Evolutionary conservation across 495 filamentous ascomycete species (phyloP).

Genomic region (Rhypophila decipiens): DNA sequence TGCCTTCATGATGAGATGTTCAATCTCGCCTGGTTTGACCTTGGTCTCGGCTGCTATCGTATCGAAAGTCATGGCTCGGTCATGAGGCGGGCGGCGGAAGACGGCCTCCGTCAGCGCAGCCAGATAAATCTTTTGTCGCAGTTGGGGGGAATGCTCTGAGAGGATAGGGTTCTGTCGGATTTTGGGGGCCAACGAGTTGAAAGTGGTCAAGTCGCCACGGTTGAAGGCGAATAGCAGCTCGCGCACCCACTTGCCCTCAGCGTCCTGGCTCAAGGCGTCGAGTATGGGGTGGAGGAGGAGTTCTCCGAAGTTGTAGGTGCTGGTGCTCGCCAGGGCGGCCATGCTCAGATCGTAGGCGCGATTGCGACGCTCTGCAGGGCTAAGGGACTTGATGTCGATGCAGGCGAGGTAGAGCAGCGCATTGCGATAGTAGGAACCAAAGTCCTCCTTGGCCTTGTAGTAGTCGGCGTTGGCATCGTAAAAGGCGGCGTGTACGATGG

Average conservation of each 20-base stretch:
- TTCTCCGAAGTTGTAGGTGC: conserved; percentile 99
- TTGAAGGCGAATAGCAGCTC: conserved; percentile 97
- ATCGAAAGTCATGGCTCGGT: conserved; percentile 84
- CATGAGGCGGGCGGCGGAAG: conserved; percentile 90
- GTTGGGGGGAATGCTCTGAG: conserved; percentile 67
- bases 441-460: conserved; percentile 88
- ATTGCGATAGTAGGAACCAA: conserved; percentile 92
- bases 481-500: conserved; percentile 91
- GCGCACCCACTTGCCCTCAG: conserved; percentile 70
- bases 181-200: conserved; percentile 71
- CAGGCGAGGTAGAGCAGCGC: conserved; percentile 97
- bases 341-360: conserved; percentile 91
- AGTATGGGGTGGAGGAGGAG: conserved; percentile 95
- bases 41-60: conserved; percentile 89
- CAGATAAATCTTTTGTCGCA: conserved; percentile 96
- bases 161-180: conserved; percentile 75
- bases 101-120: conserved; percentile 93
- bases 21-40: conserved; percentile 82
- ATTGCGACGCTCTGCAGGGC: conserved; percentile 60
- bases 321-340: conserved; percentile 84
- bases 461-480: conserved; percentile 94
- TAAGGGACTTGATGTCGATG: conserved; percentile 72
- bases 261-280: conserved; percentile 60
- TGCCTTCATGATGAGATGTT: conserved; percentile 98
- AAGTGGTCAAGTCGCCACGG: conserved; percentile 83